Percentiles rank a stretch among this genome's conserved stretches.
These are phyloP conservation scores for Bauhinia variegata DNA, from an alignment of 306 rosid species.

Conservation along the genomic window DNA sequence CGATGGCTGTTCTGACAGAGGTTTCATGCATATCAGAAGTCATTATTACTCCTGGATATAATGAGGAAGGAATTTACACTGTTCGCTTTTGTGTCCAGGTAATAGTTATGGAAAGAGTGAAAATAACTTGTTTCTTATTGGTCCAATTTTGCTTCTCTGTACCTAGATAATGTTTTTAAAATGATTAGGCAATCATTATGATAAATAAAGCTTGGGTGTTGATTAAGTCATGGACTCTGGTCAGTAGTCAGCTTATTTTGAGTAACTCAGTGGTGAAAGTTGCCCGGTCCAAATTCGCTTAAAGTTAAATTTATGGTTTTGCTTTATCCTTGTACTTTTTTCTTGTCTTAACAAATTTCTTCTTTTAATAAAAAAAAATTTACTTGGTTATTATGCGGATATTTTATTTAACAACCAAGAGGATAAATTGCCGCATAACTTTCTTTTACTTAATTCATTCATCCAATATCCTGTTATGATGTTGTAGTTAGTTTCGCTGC, in stretches of 20 bases:
- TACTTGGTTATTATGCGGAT: too few relatives aligned
- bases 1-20: slow-evolving; percentile 96
- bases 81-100: slow-evolving; percentile 99
- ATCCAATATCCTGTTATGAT: too few relatives aligned
- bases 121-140: slow-evolving; percentile 7
- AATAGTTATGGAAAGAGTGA: too few relatives aligned
- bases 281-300: neutral
- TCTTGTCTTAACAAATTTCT: too few relatives aligned
- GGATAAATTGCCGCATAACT: too few relatives aligned
- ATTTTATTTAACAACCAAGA: too few relatives aligned
- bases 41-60: slow-evolving; percentile 88
- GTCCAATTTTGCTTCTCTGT: too few relatives aligned
- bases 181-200: neutral
- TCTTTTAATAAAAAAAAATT: too few relatives aligned
- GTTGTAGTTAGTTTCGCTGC: too few relatives aligned
- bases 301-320: neutral
- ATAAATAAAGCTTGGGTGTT: too few relatives aligned
- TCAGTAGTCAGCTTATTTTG: slow-evolving; percentile 3
- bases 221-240: neutral
- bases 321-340: too few relatives aligned
- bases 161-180: slow-evolving; percentile 10
- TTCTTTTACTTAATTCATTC: too few relatives aligned
- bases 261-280: neutral
- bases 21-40: slow-evolving; percentile 94
- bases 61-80: slow-evolving; percentile 96